Conservation (phyloP, 805 yeast species). For the Saccharomyces kudriavzevii region DNA sequence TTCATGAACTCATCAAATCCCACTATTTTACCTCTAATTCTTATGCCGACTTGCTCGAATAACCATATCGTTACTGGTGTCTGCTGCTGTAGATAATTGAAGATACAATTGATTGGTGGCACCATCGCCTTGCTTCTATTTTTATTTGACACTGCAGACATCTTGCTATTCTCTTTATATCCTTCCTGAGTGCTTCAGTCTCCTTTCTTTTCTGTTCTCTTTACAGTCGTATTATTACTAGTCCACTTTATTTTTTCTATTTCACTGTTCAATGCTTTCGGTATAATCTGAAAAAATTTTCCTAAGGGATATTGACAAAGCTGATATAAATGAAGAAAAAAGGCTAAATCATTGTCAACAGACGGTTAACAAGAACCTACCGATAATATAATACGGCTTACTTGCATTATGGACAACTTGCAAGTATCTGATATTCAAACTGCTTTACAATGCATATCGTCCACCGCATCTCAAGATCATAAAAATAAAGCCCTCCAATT, state of each 20-base stretch:
- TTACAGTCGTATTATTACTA: background rate
- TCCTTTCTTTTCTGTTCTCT: background rate
- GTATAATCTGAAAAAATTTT: background rate
- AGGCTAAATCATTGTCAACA: too few relatives aligned
- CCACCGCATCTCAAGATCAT: slow-evolving; percentile 17
- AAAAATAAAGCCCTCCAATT: slow-evolving; percentile 43
- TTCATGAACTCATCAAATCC: slow-evolving; percentile 99
- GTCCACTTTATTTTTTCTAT: background rate
- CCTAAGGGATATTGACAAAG: background rate
- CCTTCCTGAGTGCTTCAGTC: background rate
- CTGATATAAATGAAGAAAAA: background rate
- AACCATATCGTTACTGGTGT: slow-evolving; percentile 79
- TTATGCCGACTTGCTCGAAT: slow-evolving; percentile 68
- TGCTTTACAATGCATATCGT: slow-evolving; percentile 27
- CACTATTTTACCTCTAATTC: slow-evolving; percentile 74
- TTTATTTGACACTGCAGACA: slow-evolving; percentile 13
- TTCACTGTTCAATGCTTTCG: background rate
- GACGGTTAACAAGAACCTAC: background rate
- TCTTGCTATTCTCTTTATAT: background rate
- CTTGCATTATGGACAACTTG: background rate
- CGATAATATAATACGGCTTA: background rate
- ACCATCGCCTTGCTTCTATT: slow-evolving; percentile 36
- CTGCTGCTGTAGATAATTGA: slow-evolving; percentile 78
- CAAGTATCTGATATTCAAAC: slow-evolving; percentile 16
- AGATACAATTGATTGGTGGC: slow-evolving; percentile 89